Percentiles rank a stretch among this genome's conserved stretches.
Evolutionary conservation across 176 grass and related monocot genomes (phyloP).

Genomic region (Ensete glaucum): DNA sequence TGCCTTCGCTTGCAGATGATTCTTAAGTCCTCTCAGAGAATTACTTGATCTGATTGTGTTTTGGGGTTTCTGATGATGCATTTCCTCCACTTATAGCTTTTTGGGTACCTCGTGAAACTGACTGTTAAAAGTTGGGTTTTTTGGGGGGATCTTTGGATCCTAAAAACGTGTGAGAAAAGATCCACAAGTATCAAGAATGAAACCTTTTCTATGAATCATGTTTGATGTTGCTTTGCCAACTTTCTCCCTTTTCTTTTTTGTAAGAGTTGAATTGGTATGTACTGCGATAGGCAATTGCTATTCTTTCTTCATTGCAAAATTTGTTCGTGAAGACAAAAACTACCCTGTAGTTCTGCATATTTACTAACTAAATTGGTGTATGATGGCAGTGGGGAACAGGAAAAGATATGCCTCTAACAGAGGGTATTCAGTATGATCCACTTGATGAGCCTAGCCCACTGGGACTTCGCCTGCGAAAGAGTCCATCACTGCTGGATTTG

Average conservation of each 20-base stretch:
- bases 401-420: neutral
- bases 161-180: too few species aligned
- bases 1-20: neutral
- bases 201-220: too few species aligned
- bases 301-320: neutral
- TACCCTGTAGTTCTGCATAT: neutral
- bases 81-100: too few species aligned
- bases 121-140: too few species aligned
- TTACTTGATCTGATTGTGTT: too few species aligned
- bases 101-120: too few species aligned
- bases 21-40: neutral
- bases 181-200: too few species aligned
- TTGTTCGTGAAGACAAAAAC: neutral
- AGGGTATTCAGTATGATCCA: slow-evolving; percentile 33
- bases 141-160: too few species aligned
- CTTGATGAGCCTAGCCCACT: slow-evolving; percentile 47
- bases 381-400: slow-evolving; percentile 24
- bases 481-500: slow-evolving; percentile 49
- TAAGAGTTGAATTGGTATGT: neutral
- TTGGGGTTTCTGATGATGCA: too few species aligned
- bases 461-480: slow-evolving; percentile 61
- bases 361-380: neutral
- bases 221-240: too few species aligned
- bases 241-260: too few species aligned
- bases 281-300: neutral